phyloP scores from a whole-genome alignment of 306 rosid species.

The Quercus alba region DNA sequence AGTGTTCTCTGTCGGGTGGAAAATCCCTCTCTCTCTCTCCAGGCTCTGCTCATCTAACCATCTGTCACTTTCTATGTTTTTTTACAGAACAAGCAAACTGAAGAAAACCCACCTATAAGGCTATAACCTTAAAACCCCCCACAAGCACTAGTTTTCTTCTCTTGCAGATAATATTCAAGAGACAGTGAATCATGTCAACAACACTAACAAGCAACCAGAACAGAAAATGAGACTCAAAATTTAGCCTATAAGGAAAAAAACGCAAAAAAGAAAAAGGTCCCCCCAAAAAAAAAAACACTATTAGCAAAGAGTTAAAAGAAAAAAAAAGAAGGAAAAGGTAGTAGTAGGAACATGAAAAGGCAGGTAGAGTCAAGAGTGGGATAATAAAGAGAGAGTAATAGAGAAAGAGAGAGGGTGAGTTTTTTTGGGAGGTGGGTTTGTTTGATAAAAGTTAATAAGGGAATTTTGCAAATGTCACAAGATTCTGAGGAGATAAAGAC shows the following conservation, averaged over 20 bases:
- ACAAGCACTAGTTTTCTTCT: constrained; percentile 9
- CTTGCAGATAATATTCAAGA: constrained; percentile 18
- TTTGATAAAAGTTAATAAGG: constrained; percentile 39
- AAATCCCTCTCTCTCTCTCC: constrained; percentile 19
- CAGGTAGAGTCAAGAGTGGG: constrained; percentile 37
- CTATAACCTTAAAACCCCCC: not conserved
- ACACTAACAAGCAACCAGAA: constrained; percentile 12
- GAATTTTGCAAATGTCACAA: constrained; percentile 82
- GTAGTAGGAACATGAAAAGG: constrained; percentile 38
- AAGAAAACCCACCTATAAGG: constrained; percentile 32
- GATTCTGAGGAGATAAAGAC: constrained; percentile 79
- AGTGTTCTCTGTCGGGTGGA: constrained; percentile 70
- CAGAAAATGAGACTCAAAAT: constrained; percentile 6
- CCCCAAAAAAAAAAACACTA: not conserved
- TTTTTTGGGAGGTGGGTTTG: constrained; percentile 25
- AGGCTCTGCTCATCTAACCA: constrained; percentile 28
- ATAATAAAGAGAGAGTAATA: constrained; percentile 23
- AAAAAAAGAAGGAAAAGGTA: constrained; percentile 10
- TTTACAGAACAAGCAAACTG: constrained; percentile 47
- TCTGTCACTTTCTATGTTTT: constrained; percentile 55
- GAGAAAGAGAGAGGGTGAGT: constrained; percentile 7
- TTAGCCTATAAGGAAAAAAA: not conserved
- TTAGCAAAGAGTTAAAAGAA: constrained; percentile 22
- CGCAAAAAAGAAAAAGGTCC: not conserved
- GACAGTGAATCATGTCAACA: constrained; percentile 5